Base-by-base conservation (phyloP, 441 rosid genomes). In the Lepidium campestre region DNA sequence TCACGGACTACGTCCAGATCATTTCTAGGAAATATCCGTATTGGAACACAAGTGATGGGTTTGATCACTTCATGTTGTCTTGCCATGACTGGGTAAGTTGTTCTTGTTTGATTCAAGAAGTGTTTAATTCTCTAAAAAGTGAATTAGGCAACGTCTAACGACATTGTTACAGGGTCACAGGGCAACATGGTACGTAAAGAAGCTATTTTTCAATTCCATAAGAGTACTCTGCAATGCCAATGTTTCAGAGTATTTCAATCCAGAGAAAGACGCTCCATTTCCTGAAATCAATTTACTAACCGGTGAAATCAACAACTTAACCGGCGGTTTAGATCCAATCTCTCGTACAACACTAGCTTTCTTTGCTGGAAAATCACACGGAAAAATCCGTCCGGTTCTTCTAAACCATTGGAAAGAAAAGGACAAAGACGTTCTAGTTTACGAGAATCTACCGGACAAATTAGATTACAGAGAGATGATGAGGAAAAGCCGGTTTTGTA, bases 161-260 rank as follows among this genome's bases (percentile, higher is more conserved):
- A 27, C 37, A 20, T 41, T 53, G 63, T 36, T 54, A 48, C 73
- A 76, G 76, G 79, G 79, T 19, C 79, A 72, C 23, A 67, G 76
- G 7, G 76, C 76, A 56, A 66, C 75, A 47, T 48, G 70, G 72
- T 70, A 64, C n/a, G 72, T 37, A 10, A 72, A 57, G 73, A 37
- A 60, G 20, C 75, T 80, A 17, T 84, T 74, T 75, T 72, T 57
- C 76, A 86, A 80, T 72, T 83, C 89, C 36, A 77, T 88, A 48
- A 54, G 86, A 62, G 87, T 82, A 15, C 67, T 82, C 42, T 86
- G 91, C 83, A 86, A 84, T 37, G 90, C 90, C 7, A 88, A 88
- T 46, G 68, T 76, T 15, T 88, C 91, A 2, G 88, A 88, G 67
- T 67, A 77, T 40, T 85, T 88, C 71, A 79, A 80, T 56, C 89